Evolutionary conservation across 495 filamentous ascomycete genomes (phyloP).

Genomic region (Aspergillus affinis): DNA sequence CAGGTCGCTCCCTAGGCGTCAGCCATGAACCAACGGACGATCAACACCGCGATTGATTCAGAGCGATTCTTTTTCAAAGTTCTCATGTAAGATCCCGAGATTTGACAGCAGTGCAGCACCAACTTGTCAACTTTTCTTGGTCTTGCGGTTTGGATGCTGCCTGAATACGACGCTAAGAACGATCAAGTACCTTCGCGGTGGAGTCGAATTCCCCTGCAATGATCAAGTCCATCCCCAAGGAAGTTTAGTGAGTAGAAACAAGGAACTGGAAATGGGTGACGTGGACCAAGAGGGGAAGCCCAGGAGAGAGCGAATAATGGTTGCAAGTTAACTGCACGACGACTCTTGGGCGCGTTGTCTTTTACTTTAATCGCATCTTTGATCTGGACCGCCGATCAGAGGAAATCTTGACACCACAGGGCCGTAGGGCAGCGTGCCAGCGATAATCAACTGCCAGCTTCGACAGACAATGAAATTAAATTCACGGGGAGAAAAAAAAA

Average conservation of each 20-base stretch:
- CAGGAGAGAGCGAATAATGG: neutral
- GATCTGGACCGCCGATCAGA: neutral
- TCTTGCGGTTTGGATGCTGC: neutral
- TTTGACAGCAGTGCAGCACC: neutral
- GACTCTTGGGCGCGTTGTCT: neutral
- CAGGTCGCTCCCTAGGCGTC: too few relatives aligned
- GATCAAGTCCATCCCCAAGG: neutral
- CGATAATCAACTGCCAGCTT: neutral
- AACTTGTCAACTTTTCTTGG: neutral
- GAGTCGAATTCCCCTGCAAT: neutral
- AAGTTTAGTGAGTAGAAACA: neutral
- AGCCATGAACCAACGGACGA: neutral
- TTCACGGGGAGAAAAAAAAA: neutral
- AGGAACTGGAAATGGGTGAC: neutral
- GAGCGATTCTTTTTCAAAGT: neutral
- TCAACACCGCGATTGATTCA: neutral
- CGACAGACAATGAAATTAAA: neutral
- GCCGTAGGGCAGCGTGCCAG: too few relatives aligned
- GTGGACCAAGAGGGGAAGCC: neutral
- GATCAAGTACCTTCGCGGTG: neutral
- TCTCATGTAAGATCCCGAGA: neutral
- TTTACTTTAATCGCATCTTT: neutral
- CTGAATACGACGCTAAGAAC: neutral
- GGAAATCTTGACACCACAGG: neutral
- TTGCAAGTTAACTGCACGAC: neutral